Conservation (phyloP, 192 early-diverging fungal genomes). For the Umbelopsis isabellina region DNA sequence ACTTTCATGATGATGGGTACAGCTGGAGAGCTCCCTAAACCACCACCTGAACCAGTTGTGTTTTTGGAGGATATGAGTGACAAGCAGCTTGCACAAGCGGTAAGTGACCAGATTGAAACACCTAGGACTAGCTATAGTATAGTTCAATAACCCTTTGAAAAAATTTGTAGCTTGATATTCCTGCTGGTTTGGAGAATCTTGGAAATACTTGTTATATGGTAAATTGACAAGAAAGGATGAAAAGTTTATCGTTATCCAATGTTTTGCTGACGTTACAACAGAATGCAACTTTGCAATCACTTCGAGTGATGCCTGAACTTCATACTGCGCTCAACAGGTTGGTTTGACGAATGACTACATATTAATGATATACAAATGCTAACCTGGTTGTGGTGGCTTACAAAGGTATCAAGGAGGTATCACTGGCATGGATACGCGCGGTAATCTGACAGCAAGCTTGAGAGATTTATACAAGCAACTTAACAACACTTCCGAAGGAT, state of each 20-base stretch:
- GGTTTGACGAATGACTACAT: slow-evolving; percentile 18
- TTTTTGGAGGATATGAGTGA: slow-evolving; percentile 97
- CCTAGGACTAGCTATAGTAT: background rate
- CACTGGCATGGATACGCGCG: slow-evolving; percentile 53
- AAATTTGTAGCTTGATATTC: slow-evolving; percentile 75
- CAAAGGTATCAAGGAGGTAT: slow-evolving; percentile 49
- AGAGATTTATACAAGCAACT: slow-evolving; percentile 76
- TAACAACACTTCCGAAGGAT: slow-evolving; percentile 65
- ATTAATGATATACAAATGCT: slow-evolving; percentile 16
- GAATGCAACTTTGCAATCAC: slow-evolving; percentile 93
- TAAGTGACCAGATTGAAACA: slow-evolving; percentile 37
- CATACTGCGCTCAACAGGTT: slow-evolving; percentile 61
- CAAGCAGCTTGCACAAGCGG: slow-evolving; percentile 80
- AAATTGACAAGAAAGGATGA: background rate
- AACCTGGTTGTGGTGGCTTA: background rate
- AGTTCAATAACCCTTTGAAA: background rate
- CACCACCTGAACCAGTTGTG: slow-evolving; percentile 64
- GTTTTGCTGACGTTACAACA: slow-evolving; percentile 22
- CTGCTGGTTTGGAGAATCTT: slow-evolving; percentile 87
- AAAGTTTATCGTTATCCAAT: background rate
- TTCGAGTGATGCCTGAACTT: slow-evolving; percentile 87
- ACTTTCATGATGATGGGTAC: slow-evolving; percentile 94
- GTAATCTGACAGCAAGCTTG: slow-evolving; percentile 72
- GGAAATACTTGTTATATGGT: slow-evolving; percentile 91
- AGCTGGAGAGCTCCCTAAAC: slow-evolving; percentile 89